Evolutionary conservation across 2,329 filamentous ascomycete species (phyloP).

Genomic region (Sporothrix euskadiensis): DNA sequence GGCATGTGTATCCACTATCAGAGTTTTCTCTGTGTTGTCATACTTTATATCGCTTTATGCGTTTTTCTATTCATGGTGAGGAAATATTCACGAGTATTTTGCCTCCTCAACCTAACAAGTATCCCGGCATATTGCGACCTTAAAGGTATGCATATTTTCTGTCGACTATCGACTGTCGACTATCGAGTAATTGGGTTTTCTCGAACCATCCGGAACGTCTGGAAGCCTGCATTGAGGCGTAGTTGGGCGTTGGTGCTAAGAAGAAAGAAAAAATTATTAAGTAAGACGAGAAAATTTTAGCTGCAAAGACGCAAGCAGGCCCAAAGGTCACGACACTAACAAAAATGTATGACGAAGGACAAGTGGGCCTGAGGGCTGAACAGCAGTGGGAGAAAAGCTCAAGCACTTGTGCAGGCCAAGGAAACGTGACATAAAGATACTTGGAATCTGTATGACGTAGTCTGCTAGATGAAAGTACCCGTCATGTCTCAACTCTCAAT

Average conservation of each 20-base stretch:
- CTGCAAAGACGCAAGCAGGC: background rate
- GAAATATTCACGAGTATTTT: background rate
- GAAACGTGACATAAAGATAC: background rate
- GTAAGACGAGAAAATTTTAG: background rate
- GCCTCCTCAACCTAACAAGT: background rate
- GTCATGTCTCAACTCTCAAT: background rate
- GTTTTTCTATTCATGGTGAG: background rate
- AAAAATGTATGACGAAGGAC: constrained; percentile 10
- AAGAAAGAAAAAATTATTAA: background rate
- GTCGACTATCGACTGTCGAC: background rate
- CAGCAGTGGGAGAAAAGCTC: background rate
- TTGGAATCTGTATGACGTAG: background rate
- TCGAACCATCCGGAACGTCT: background rate
- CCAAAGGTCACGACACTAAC: constrained; percentile 2
- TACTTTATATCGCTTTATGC: constrained; percentile 10
- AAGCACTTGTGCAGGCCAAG: background rate
- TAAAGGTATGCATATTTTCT: background rate
- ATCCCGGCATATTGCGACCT: background rate
- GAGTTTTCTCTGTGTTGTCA: constrained; percentile 3
- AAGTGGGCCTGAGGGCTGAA: background rate
- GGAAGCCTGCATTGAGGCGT: background rate
- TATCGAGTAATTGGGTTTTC: background rate
- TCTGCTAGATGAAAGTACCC: background rate
- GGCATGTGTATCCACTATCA: constrained; percentile 1
- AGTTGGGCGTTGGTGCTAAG: background rate